Conservation (phyloP, 2,329 filamentous ascomycete species). For the Ophiostoma sp. region DNA sequence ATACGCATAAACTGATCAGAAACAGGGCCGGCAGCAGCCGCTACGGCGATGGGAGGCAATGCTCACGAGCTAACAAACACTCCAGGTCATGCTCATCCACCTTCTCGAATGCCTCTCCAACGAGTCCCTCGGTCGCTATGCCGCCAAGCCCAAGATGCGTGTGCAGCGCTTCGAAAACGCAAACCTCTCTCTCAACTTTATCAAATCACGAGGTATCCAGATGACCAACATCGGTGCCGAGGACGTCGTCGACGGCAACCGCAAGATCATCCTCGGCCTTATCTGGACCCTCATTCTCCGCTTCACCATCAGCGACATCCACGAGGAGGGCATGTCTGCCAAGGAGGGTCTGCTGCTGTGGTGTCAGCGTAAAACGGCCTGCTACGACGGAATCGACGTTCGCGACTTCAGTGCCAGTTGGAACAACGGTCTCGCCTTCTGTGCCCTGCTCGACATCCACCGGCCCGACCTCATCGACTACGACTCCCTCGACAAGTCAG, state of each 20-base stretch:
- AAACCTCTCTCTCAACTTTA: slow-evolving; percentile 89
- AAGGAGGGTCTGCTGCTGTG: slow-evolving; percentile 92
- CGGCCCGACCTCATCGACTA: slow-evolving; percentile 96
- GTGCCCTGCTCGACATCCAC: slow-evolving; percentile 92
- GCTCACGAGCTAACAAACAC: too few relatives aligned
- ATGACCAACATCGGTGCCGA: slow-evolving; percentile 98
- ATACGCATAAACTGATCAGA: too few relatives aligned
- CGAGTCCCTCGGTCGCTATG: slow-evolving; percentile 94
- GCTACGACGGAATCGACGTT: slow-evolving; percentile 95
- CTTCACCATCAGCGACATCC: slow-evolving; percentile 98
- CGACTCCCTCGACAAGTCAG: slow-evolving; percentile 85
- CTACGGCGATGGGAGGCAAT: too few relatives aligned
- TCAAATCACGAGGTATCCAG: slow-evolving; percentile 76
- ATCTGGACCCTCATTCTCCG: slow-evolving; percentile 98
- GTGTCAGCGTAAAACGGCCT: slow-evolving; percentile 98
- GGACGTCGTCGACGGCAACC: slow-evolving; percentile 95
- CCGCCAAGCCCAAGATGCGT: slow-evolving; percentile 88
- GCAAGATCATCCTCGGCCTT: slow-evolving; percentile 92
- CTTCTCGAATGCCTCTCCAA: slow-evolving; percentile 92
- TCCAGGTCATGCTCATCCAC: slow-evolving; percentile 73
- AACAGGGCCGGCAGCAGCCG: too few relatives aligned
- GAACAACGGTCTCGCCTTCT: slow-evolving; percentile 97
- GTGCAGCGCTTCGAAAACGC: slow-evolving; percentile 98
- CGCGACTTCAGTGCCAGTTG: slow-evolving; percentile 92
- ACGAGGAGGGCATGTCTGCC: slow-evolving; percentile 93